Percentiles rank a stretch among this genome's conserved stretches.
phyloP scores from a whole-genome alignment of 73 alveolate species.

The Breviolum minutum region DNA sequence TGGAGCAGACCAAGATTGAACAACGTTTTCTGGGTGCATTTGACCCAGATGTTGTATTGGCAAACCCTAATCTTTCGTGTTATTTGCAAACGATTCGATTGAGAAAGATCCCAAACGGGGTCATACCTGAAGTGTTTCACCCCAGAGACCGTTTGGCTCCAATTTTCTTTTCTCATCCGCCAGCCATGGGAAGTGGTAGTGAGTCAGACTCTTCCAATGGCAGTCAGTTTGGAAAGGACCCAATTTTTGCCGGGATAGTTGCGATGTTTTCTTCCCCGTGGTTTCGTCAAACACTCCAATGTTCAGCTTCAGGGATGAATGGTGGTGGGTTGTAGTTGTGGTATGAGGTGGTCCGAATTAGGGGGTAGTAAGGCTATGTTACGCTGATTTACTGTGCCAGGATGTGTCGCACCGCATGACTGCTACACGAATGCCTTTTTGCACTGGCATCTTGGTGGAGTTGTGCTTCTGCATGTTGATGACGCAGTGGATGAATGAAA shows the following conservation, averaged over 20 bases:
- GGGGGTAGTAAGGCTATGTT: too few relatives aligned
- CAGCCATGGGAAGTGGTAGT: neutral
- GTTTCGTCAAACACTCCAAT: too few relatives aligned
- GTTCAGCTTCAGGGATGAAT: neutral
- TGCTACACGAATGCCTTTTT: neutral
- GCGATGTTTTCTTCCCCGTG: too few relatives aligned
- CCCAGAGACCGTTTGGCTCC: too few relatives aligned
- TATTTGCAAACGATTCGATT: too few relatives aligned
- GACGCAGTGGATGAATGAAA: conserved; percentile 14
- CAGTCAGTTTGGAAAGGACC: conserved; percentile 22
- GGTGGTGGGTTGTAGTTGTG: neutral
- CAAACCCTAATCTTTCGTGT: too few relatives aligned
- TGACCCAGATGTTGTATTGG: too few relatives aligned
- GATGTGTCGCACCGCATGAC: conserved; percentile 23
- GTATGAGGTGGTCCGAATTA: too few relatives aligned
- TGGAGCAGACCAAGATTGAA: too few relatives aligned
- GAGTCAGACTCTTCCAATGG: neutral
- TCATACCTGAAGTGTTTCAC: too few relatives aligned
- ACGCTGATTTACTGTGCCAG: neutral
- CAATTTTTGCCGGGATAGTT: neutral
- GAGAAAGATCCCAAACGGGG: too few relatives aligned
- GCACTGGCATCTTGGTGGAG: conserved; percentile 30
- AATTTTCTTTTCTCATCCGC: neutral
- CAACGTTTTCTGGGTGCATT: too few relatives aligned
- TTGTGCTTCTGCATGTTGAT: neutral